Conservation (phyloP, 2,329 filamentous ascomycete genomes). For the Penicillium psychrosexuale region DNA sequence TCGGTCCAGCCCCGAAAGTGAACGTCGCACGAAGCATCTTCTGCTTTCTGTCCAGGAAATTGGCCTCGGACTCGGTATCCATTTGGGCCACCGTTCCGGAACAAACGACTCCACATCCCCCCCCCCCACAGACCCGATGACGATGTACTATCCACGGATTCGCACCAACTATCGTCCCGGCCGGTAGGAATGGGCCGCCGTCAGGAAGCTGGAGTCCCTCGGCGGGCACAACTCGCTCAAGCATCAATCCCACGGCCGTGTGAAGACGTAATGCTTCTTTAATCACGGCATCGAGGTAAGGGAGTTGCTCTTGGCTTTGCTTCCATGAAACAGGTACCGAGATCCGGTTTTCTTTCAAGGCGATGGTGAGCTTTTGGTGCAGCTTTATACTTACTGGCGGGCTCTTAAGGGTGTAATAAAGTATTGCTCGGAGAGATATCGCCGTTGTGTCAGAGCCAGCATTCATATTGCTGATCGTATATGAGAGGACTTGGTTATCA, state of each 20-base stretch:
- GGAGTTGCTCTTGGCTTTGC: slow-evolving; percentile 25
- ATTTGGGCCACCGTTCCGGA: slow-evolving; percentile 25
- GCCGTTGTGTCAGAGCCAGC: slow-evolving; percentile 39
- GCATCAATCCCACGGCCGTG: slow-evolving; percentile 21
- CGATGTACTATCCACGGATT: slow-evolving; percentile 34
- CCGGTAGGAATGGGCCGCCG: slow-evolving; percentile 21
- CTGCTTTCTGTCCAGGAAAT: slow-evolving; percentile 14
- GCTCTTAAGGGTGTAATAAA: slow-evolving; percentile 33
- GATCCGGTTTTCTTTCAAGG: slow-evolving; percentile 19
- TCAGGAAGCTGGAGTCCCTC: slow-evolving; percentile 22
- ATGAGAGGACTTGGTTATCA: slow-evolving; percentile 28
- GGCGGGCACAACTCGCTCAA: slow-evolving; percentile 26
- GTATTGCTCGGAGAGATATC: slow-evolving; percentile 30
- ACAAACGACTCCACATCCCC: slow-evolving; percentile 19
- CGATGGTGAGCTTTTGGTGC: slow-evolving; percentile 47
- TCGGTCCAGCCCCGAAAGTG: slow-evolving; percentile 53
- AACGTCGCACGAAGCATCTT: slow-evolving; percentile 24
- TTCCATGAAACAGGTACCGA: slow-evolving; percentile 23
- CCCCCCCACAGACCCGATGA: slow-evolving; percentile 23
- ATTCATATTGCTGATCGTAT: slow-evolving; percentile 28
- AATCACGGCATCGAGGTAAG: slow-evolving; percentile 31
- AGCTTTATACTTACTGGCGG: slow-evolving; percentile 38
- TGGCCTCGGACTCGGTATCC: slow-evolving; percentile 11
- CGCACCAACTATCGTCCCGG: slow-evolving; percentile 32
- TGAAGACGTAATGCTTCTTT: slow-evolving; percentile 29